Base-by-base conservation (phyloP, 1,284 basidiomycete species). In the Somion occarium region DNA sequence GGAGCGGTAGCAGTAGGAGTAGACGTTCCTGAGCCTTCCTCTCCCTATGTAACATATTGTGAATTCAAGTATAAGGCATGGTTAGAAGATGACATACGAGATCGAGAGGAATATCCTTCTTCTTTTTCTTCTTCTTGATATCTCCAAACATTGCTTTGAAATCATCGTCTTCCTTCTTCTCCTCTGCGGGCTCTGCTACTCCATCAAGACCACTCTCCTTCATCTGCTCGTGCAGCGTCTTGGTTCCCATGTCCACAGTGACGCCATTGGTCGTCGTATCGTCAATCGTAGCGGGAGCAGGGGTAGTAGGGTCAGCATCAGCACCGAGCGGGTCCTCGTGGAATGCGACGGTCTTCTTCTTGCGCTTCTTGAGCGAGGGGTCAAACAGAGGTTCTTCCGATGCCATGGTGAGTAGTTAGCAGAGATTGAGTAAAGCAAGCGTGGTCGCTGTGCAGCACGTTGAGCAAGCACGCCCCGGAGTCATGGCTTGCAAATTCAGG, bases 51-150 rank as follows among this genome's bases (percentile, higher is more conserved):
- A 19, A n/a, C 24, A 58, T 22, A 22, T 2, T n/a, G n/a, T n/a
- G n/a, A n/a, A n/a, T n/a, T n/a, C n/a, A n/a, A n/a, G n/a, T n/a
- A n/a, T n/a, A 38, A 42, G 13, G 3, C 37, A 23, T 15, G 39
- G 34, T n/a, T 25, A 23, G 18, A 20, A 25, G 19, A 26, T n/a
- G 43, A 74, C 84, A 60, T 66, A 90, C 91, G 50, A 92, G 72
- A 65, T 93, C 91, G 64, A 91, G 77, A 3, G 87, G 88, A 50
- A 93, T 87, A 54, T 91, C 89, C 69, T 91, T 91, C 76, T 93
- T 91, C 75, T 91, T 91, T 73, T 91, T 93, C 71, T 93, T 93
- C 78, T 93, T 93, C 79, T 93, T 93, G 64, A 92, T 64, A 63
- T 91, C 91, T 4, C 85, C 90, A 63, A 93, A 93, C 81, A 93